Conservation (phyloP, 2,329 filamentous ascomycete genomes). For the Scorias spongiosa region DNA sequence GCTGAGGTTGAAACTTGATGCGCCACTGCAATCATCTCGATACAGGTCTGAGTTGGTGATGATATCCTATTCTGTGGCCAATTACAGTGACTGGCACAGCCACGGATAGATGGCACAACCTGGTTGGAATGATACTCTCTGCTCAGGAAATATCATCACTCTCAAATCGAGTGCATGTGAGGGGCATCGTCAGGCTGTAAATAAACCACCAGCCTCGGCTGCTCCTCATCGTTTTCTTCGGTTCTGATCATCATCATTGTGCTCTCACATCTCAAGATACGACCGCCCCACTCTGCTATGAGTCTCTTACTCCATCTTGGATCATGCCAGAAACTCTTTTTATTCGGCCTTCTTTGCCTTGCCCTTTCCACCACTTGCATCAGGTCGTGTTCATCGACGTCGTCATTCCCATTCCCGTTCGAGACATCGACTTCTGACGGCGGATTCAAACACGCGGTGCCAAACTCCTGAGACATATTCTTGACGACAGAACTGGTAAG, state of each 20-base stretch:
- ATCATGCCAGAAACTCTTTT: constrained; percentile 12
- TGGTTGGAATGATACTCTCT: no score
- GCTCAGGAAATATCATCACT: no score
- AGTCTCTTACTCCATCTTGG: constrained; percentile 13
- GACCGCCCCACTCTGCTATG: constrained; percentile 16
- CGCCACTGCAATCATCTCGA: no score
- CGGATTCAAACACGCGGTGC: constrained; percentile 5
- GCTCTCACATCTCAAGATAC: constrained; percentile 16
- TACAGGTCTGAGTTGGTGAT: no score
- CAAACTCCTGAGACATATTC: constrained; percentile 1
- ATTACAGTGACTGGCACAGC: no score
- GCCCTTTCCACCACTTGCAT: constrained; percentile 11
- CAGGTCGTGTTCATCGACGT: constrained; percentile 10
- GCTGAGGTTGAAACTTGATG: no score
- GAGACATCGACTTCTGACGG: constrained; percentile 9
- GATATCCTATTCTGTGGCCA: no score
- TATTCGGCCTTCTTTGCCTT: constrained; percentile 5
- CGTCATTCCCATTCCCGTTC: constrained; percentile 1
- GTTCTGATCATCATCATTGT: constrained; percentile 18
- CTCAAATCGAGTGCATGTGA: neutral
- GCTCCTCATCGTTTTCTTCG: constrained; percentile 6
- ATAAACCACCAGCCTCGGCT: constrained; percentile 17
- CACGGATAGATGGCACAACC: no score
- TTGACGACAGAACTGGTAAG: constrained; percentile 1
- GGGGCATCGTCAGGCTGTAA: constrained; percentile 6